Evolutionary conservation across 1,284 basidiomycete species (phyloP), one percentile per base, ranked within the genome.

Genomic region (Apiotrichum sp.): DNA sequence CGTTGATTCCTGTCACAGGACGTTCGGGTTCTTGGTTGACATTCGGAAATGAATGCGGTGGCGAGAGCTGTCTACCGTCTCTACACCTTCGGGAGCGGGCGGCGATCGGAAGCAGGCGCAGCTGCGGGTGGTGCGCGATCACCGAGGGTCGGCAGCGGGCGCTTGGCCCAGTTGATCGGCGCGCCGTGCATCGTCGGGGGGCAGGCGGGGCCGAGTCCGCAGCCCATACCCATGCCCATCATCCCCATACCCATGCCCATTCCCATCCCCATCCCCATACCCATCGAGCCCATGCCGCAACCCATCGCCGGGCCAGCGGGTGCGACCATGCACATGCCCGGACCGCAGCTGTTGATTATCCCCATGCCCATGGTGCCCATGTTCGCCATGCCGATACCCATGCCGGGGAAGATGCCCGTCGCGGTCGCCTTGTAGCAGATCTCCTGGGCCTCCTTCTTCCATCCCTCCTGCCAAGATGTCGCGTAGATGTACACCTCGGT

Each of bases 401-500:
- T 35, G 2, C 45, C 45, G 6, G 13, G 8, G 4, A 35, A 9
- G 10, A 4, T 13, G 11, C 35, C 35, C 9, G 47, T 48, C 1
- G 47, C 47, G 3, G 47, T 48, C 9, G 47, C 47, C 22, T 39
- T 38, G 36, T 48, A 48, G 36, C 47, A 48, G 33, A 48, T 22
- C 5, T 48, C 47, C 47, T 48, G 47, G 16, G 39, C 13, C 8
- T 38, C 47, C 47, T 48, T 48, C 35, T 48, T 48, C 47, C 47
- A 48, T 11, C 34, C 47, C 22, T 48, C 47, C 35, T 48, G 29
- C 47, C 47, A 48, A 6, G 9, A 8, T 9, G 47, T 48, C 14
- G 47, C 47, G 47, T 48, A 48, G 35, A 48, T 39, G 47, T 48
- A 48, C 35, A 48, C 47, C 35, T 48, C 47, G 47, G 47, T 48